Conservation (phyloP, 495 filamentous ascomycete genomes). For the Baudoinia panamericana region DNA sequence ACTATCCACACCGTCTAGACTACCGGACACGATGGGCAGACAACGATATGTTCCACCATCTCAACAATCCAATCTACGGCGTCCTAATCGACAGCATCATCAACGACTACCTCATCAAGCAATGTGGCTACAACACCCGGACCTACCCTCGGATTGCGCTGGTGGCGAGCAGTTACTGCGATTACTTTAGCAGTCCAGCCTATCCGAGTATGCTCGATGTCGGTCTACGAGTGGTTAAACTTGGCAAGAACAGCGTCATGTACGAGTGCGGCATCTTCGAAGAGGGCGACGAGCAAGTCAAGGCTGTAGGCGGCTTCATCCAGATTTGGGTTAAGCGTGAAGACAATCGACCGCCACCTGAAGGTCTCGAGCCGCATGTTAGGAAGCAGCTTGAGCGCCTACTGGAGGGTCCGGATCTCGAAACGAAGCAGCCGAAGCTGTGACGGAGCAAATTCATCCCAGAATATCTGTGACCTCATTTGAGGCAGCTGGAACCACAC, state of each 20-base stretch:
- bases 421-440: no score
- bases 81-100: slow-evolving; percentile 66
- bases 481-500: no score
- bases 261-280: slow-evolving; percentile 85
- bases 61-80: slow-evolving; percentile 18
- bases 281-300: slow-evolving; percentile 55
- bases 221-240: slow-evolving; percentile 64
- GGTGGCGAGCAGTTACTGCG: slow-evolving; percentile 68
- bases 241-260: slow-evolving; percentile 78
- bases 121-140: slow-evolving; percentile 63
- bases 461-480: no score
- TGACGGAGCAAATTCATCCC: no score
- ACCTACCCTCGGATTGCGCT: slow-evolving; percentile 59
- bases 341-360: slow-evolving; percentile 47
- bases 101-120: slow-evolving; percentile 74
- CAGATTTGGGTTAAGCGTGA: slow-evolving; percentile 78
- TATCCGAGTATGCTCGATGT: slow-evolving; percentile 77
- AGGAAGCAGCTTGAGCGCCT: slow-evolving; percentile 28
- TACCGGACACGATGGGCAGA: slow-evolving; percentile 90
- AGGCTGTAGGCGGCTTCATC: slow-evolving; percentile 73
- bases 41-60: slow-evolving; percentile 88
- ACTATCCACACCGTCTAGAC: slow-evolving; percentile 69
- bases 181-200: slow-evolving; percentile 72
- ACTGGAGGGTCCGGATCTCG: no score
- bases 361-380: slow-evolving; percentile 45